A percentile compares a stretch with the other conserved stretches of the same genome.
phyloP scores from a whole-genome alignment of 305 asterid genomes.

The Striga hermonthica region DNA sequence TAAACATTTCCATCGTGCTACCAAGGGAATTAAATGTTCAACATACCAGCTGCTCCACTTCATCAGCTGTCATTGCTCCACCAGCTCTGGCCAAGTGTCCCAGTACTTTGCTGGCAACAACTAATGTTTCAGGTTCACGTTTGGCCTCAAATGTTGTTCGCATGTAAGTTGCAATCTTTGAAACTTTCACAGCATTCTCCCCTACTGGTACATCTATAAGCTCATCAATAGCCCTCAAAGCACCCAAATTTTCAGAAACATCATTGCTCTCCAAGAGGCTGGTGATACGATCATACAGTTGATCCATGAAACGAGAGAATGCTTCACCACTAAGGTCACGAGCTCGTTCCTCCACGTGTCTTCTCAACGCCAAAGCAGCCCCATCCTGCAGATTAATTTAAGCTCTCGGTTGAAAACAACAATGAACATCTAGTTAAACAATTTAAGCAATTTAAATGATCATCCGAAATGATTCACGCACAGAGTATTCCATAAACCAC shows the following conservation, averaged over 20 bases:
- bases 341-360: constrained; percentile 80
- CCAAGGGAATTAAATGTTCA: constrained; percentile 25
- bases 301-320: constrained; percentile 87
- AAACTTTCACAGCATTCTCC: constrained; percentile 91
- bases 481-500: not conserved
- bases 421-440: constrained; percentile 11
- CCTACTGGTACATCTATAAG: constrained; percentile 83
- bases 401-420: constrained; percentile 6
- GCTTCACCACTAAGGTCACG: constrained; percentile 85
- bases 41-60: constrained; percentile 88
- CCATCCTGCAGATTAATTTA: constrained; percentile 61
- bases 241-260: constrained; percentile 88
- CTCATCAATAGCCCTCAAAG: constrained; percentile 90
- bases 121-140: constrained; percentile 83
- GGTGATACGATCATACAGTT: constrained; percentile 75
- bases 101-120: constrained; percentile 83
- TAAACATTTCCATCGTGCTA: not conserved
- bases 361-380: constrained; percentile 67
- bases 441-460: constrained; percentile 10
- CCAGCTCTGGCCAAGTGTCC: constrained; percentile 99
- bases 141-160: constrained; percentile 83
- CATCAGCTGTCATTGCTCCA: constrained; percentile 99
- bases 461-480: not conserved
- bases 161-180: constrained; percentile 79
- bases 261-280: constrained; percentile 79